Conservation (phyloP, 768 basidiomycete species). For the Tremella fuciformis region DNA sequence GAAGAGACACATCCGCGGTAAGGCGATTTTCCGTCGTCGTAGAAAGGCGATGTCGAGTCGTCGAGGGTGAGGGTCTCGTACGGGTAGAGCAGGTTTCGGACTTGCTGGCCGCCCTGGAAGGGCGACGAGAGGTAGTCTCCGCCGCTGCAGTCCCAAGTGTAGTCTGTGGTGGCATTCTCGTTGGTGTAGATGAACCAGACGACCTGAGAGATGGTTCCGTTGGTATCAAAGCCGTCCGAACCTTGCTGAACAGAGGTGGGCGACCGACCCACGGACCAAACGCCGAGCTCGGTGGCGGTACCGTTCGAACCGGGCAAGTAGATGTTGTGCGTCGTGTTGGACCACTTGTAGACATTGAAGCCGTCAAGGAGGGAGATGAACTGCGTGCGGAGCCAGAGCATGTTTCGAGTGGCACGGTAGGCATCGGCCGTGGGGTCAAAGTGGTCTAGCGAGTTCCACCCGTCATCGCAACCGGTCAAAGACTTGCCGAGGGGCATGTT, state of each 20-base stretch:
- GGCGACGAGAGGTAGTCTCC: slow-evolving; percentile 75
- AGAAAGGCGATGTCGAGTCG: slow-evolving; percentile 66
- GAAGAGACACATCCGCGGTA: slow-evolving; percentile 70
- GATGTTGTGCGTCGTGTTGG: slow-evolving; percentile 77
- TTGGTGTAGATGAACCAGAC: slow-evolving; percentile 85
- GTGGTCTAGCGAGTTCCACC: slow-evolving; percentile 90
- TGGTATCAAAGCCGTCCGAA: slow-evolving; percentile 51
- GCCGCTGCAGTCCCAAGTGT: slow-evolving; percentile 61
- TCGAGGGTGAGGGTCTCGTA: slow-evolving; percentile 73
- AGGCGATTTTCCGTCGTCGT: slow-evolving; percentile 61
- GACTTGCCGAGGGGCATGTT: slow-evolving; percentile 82
- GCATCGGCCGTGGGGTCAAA: slow-evolving; percentile 84
- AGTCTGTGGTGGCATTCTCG: slow-evolving; percentile 70
- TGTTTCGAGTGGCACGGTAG: slow-evolving; percentile 70
- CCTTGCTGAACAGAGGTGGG: slow-evolving; percentile 62
- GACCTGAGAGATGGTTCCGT: slow-evolving; percentile 62
- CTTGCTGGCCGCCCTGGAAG: slow-evolving; percentile 60
- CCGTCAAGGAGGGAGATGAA: slow-evolving; percentile 82
- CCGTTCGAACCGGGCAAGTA: slow-evolving; percentile 78
- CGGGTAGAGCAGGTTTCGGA: slow-evolving; percentile 76
- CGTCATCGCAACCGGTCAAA: slow-evolving; percentile 77
- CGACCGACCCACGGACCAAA: slow-evolving; percentile 75
- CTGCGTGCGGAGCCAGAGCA: slow-evolving; percentile 64
- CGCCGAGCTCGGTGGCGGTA: slow-evolving; percentile 78
- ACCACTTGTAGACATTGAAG: slow-evolving; percentile 62